Conservation (phyloP, 495 filamentous ascomycete genomes). For the Neurospora intermedia region DNA sequence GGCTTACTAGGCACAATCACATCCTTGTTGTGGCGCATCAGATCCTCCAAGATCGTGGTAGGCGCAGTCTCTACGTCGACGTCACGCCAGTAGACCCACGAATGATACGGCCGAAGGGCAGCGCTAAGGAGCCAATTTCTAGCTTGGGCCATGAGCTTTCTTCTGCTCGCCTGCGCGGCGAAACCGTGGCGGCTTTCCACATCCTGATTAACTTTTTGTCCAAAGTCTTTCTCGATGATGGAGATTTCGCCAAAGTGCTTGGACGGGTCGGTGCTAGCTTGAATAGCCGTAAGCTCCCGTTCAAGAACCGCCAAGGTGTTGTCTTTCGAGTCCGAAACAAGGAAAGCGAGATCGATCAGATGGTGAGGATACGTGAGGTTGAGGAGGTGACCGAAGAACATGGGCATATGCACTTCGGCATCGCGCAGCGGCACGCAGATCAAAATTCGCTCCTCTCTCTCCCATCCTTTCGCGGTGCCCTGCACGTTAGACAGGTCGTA, state of each 20-base stretch:
- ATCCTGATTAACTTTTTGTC: conserved; percentile 95
- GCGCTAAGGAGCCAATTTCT: conserved; percentile 96
- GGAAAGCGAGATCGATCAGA: conserved; percentile 89
- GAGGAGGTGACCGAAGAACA: conserved; percentile 95
- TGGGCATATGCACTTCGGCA: conserved; percentile 82
- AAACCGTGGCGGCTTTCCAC: conserved; percentile 97
- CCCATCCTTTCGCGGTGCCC: conserved; percentile 85
- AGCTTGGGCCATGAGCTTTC: conserved; percentile 97
- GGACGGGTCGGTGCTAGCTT: conserved; percentile 62
- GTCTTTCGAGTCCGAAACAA: conserved; percentile 97
- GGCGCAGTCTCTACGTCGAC: conserved; percentile 97
- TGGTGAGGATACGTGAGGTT: conserved; percentile 98
- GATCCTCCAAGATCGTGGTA: conserved; percentile 88
- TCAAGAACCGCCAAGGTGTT: conserved; percentile 68
- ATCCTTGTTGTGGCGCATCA: conserved; percentile 99
- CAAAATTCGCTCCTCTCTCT: conserved; percentile 86
- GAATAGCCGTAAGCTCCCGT: conserved; percentile 65
- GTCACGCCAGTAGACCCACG: conserved; percentile 99
- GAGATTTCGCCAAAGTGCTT: conserved; percentile 93
- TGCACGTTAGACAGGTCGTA: conserved; percentile 90
- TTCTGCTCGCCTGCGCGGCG: conserved; percentile 83
- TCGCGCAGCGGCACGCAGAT: conserved; percentile 93
- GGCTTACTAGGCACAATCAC: conserved; percentile 97
- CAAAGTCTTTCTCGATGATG: conserved; percentile 98
- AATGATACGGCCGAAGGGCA: conserved; percentile 86